These are phyloP conservation scores for Inonotus hispidus DNA, from an alignment of 1,284 basidiomycete species.

Conservation along the genomic window DNA sequence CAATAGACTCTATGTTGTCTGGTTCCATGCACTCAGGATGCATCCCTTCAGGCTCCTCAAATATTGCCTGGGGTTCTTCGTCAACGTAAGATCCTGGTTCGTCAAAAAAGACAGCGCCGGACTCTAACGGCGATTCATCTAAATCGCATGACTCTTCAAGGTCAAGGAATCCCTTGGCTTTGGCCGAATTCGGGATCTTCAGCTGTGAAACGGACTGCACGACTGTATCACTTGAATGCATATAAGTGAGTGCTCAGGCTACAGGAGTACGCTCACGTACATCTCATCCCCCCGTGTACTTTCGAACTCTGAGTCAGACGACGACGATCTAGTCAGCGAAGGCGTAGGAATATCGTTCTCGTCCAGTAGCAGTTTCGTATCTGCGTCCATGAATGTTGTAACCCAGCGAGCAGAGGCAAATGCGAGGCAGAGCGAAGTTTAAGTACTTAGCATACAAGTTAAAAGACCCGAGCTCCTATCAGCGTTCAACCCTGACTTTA, in stretches of 20 bases:
- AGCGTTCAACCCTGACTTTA: too few relatives aligned
- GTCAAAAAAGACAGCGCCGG: not conserved
- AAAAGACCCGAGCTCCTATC: too few relatives aligned
- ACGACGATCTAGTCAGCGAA: not conserved
- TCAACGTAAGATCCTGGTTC: not conserved
- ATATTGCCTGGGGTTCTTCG: not conserved
- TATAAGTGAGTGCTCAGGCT: too few relatives aligned
- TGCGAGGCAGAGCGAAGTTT: too few relatives aligned
- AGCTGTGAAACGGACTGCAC: not conserved
- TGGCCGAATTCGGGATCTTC: not conserved
- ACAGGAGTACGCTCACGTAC: not conserved
- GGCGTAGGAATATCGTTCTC: not conserved
- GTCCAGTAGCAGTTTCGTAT: too few relatives aligned
- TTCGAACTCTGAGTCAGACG: not conserved
- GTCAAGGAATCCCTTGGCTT: not conserved
- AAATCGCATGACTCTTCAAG: not conserved
- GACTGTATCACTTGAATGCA: not conserved
- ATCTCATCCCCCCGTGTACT: not conserved
- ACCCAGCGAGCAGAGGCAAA: too few relatives aligned
- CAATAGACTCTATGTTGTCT: too few relatives aligned
- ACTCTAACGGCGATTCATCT: not conserved
- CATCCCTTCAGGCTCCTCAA: not conserved
- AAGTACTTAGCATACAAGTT: too few relatives aligned
- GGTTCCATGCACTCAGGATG: not conserved
- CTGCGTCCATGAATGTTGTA: too few relatives aligned